Evolutionary conservation across 129 eudicot genomes (phyloP), one percentile per base, ranked within the genome.

Genomic region (Erigeron canadensis): DNA sequence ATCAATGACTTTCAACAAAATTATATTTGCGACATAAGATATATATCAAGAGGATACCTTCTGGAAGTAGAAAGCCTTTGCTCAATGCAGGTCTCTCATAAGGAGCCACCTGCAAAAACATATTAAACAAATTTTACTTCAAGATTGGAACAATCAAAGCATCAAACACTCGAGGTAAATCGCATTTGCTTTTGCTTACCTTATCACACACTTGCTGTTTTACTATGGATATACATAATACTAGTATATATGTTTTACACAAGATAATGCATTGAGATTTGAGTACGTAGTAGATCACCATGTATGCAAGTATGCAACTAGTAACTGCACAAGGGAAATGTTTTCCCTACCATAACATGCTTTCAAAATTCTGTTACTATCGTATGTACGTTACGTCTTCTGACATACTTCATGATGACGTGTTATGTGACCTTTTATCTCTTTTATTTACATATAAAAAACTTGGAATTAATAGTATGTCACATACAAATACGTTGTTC

Each of bases 61-160:
- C 93, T 4, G 96, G 96, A 71, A 84, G 91, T 75, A 94, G 79
- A 81, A 79, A 94, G 44, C 96, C 97, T 84, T 94, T 94, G 89
- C 98, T 94, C 18, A 94, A 77, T 63, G 98, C 95, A 84, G 98
- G 98, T 79, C 98, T 86, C 81, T 94, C 98, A 75, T 94, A 94
- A 50, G 98, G 98, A 40, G 91, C 88, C 67, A 87, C 96, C 98
- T 94, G 82, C 65, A 81, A 50, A 40, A 77, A 53, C 50, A 41
- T 62, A 8, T 10, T 16, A 58, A 38, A 50, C 4, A 43, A 6
- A 50, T 56, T 34, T 5, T 51, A 65, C 70, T 42, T 64, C 34
- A 63, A 6, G 8, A n/a, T n/a, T n/a, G n/a, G n/a, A 61, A 34
- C 23, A 13, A 0, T 37, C 13, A n/a, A n/a, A n/a, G n/a, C n/a